Base-by-base conservation (phyloP, 2,329 filamentous ascomycete genomes). In the Colletotrichum endophyticum region DNA sequence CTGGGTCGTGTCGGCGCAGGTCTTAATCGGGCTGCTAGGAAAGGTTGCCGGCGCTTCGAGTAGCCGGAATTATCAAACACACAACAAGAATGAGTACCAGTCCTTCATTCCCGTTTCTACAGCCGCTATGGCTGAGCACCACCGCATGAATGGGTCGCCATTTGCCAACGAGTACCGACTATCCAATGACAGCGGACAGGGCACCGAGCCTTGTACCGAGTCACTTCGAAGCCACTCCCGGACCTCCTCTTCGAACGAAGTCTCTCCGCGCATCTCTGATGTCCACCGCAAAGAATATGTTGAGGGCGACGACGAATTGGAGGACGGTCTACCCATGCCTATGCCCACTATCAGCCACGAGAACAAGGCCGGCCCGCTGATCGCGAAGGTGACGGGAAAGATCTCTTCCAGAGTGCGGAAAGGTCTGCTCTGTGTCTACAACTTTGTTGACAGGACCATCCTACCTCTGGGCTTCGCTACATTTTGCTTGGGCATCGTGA, bases 401-500 rank as follows among this genome's bases (percentile, higher is more conserved):
- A 87, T 91, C 63, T 92, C 91, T 3, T 87, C 86, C 8, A 88
- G 90, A 28, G 87, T 91, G 1, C 90, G 94, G 84, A 89, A 87
- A 67, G 84, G 91, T 27, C 81, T 96, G 27, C 85, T 89, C 36
- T 82, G 94, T 56, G 84, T 89, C 1, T 95, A 96, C 84, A 89
- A 92, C 66, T 82, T 93, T 9, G 86, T 98, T 34, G 95, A 98
- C 82, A 92, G 96, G 67, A 89, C 93, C 3, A 94, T 98, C 76
- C 86, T 98, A 39, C 89, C 95, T 1, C 89, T 98, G 53, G 95
- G 95, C 3, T 98, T 96, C 80, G 86, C 95, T 59, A 90, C 92
- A 1, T 84, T 98, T 19, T 87, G 91, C 25, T 94, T 92, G 6
- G 96, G 96, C 7, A 90, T 94, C 44, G 90, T 95, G 34, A 93